Percentiles rank a stretch among this genome's conserved stretches.
Evolutionary conservation across 805 yeast species (phyloP).

Genomic region (Tetrapisispora arboricola): DNA sequence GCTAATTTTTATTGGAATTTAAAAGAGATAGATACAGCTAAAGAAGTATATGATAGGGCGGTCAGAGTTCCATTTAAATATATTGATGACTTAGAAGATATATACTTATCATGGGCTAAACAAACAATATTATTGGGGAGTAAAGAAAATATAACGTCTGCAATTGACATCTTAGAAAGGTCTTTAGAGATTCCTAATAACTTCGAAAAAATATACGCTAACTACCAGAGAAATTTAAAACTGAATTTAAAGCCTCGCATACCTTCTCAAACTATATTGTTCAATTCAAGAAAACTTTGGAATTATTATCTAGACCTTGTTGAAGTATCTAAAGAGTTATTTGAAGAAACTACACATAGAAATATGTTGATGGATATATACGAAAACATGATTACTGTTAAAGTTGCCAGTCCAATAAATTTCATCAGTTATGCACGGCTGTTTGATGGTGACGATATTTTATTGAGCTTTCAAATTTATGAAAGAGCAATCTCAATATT

Average conservation of each 20-base stretch:
- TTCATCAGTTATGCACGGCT: constrained; percentile 59
- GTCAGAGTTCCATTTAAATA: constrained; percentile 57
- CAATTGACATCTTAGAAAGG: constrained; percentile 32
- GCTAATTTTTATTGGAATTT: constrained; percentile 51
- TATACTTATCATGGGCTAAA: constrained; percentile 73
- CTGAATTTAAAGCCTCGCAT: constrained; percentile 7
- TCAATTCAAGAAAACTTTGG: constrained; percentile 62
- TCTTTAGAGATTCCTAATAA: constrained; percentile 34
- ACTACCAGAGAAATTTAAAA: constrained; percentile 9
- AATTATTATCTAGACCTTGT: constrained; percentile 58
- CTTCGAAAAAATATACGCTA: constrained; percentile 19
- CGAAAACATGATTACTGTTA: constrained; percentile 44
- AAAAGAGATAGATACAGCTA: constrained; percentile 47
- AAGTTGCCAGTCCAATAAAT: constrained; percentile 58
- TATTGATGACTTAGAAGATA: constrained; percentile 51
- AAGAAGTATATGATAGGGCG: constrained; percentile 53
- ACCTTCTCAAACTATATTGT: constrained; percentile 49
- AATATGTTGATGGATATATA: constrained; percentile 33
- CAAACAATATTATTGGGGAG: constrained; percentile 44
- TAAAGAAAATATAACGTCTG: constrained; percentile 37
- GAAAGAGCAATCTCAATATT: constrained; percentile 62
- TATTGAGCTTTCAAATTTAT: constrained; percentile 44
- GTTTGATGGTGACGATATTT: constrained; percentile 37
- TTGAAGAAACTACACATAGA: constrained; percentile 13
- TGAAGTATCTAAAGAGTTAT: constrained; percentile 38